Evolutionary conservation across 768 basidiomycete species (phyloP), one percentile per base, ranked within the genome.

Genomic region (Holtermanniella nyarrowii): DNA sequence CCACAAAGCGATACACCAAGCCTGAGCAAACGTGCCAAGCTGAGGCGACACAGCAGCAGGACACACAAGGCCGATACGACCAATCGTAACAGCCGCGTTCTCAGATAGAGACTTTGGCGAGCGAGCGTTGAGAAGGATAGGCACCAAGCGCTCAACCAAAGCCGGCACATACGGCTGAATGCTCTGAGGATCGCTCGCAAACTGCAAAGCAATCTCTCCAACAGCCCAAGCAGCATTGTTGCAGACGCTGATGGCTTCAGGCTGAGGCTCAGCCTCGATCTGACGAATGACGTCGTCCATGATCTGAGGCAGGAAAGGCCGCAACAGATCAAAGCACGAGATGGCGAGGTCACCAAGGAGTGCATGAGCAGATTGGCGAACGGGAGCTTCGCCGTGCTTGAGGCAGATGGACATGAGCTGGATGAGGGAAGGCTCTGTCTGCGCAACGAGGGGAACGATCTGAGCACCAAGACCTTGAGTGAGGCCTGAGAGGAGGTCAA

Each of bases 161-260:
- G 84, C 82, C 48, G 82, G 79, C 4, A 95, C 89, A 82, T 85
- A 97, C 72, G 85, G 88, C 64, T 84, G 82, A 75, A 97, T 52
- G 25, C 57, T 49, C 3, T 54, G 16, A 3, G 60, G 48, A 48
- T 68, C 59, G 22, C 48, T 50, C n/a, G 58, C 55, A 67, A 87
- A 90, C 44, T 89, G 86, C 56, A 99, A 74, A 5, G 95, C 88
- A 26, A 99, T 88, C 72, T 99, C 95, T 42, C 95, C 95, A 24
- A 95, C 90, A n/a, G 89, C 90, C 95, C 95, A 99, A 1, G 93
- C 93, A 10, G 95, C 95, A 67, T 99, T 99, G 73, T 99, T 99
- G 70, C 88, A 91, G 4, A 93, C 95, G 59, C 88, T 91, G 56
- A 97, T 82, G 65, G 90, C 89, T 71, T 96, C 91, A 26, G 85